phyloP scores from a whole-genome alignment of 129 eudicot genomes.

The Cynara cardunculus region DNA sequence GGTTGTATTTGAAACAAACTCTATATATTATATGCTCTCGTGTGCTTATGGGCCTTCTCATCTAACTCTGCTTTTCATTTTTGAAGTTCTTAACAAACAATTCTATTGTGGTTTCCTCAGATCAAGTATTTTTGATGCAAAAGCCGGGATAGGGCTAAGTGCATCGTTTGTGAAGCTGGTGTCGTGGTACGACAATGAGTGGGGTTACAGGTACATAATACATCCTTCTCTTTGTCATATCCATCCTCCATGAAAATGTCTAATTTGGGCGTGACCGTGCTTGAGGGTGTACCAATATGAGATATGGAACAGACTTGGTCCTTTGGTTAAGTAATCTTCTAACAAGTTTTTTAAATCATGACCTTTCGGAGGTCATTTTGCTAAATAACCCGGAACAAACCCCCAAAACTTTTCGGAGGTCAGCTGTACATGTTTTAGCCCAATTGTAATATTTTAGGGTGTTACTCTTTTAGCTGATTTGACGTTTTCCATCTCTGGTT shows the following conservation, averaged over 20 bases:
- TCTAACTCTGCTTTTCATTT: not conserved
- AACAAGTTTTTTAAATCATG: not conserved
- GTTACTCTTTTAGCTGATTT: not conserved
- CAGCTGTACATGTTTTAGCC: not conserved
- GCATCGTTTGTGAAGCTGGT: constrained; percentile 84
- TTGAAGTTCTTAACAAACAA: not conserved
- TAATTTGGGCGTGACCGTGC: not conserved
- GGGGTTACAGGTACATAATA: constrained; percentile 93
- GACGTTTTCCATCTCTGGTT: not conserved
- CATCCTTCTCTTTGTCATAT: not conserved
- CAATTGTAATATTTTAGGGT: not conserved
- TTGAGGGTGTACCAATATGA: not conserved
- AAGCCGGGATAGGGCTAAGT: constrained; percentile 86
- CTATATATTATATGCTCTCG: not conserved
- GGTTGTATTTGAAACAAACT: too few relatives aligned
- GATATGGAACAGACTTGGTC: too few relatives aligned
- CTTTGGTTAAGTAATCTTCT: not conserved
- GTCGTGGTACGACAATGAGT: constrained; percentile 91
- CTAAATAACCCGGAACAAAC: too few relatives aligned
- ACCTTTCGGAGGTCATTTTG: not conserved
- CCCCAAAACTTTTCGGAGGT: not conserved
- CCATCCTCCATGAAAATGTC: not conserved
- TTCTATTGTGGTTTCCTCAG: constrained; percentile 30
- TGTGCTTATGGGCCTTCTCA: not conserved
- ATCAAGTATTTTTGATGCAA: constrained; percentile 94